Percentiles rank a stretch among this genome's conserved stretches.
These are phyloP conservation scores for Globisporangium sylvaticum DNA, from an alignment of 352 stramenopile genomes.

Conservation along the genomic window DNA sequence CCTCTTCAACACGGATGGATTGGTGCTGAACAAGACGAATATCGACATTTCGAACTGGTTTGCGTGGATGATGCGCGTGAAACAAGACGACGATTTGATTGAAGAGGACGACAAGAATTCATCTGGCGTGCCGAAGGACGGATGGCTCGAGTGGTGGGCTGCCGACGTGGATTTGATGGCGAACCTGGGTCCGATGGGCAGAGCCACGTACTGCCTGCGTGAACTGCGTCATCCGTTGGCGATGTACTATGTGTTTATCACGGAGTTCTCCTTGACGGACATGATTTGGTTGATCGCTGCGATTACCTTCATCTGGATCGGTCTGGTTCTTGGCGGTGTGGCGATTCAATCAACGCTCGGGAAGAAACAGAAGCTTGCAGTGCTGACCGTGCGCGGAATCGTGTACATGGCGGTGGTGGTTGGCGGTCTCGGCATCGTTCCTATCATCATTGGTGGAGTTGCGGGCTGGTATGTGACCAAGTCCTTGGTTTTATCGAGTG, in stretches of 20 bases:
- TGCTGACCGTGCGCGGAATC: constrained; percentile 53
- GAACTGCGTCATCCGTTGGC: constrained; percentile 72
- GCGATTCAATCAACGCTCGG: constrained; percentile 42
- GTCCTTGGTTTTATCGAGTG: constrained; percentile 60
- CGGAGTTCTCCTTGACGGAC: constrained; percentile 49
- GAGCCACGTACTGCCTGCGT: constrained; percentile 74
- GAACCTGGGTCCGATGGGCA: constrained; percentile 59
- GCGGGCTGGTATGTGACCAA: constrained; percentile 58
- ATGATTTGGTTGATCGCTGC: constrained; percentile 43
- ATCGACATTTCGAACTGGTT: constrained; percentile 83
- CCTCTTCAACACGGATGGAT: constrained; percentile 87
- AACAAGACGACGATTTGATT: constrained; percentile 33
- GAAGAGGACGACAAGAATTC: constrained; percentile 30
- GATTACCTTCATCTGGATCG: constrained; percentile 42
- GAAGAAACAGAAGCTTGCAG: constrained; percentile 56
- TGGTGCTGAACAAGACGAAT: constrained; percentile 81
- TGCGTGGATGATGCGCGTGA: constrained; percentile 80
- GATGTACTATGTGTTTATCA: constrained; percentile 83
- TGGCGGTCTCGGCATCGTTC: constrained; percentile 46
- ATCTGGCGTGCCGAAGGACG: constrained; percentile 51
- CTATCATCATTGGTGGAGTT: constrained; percentile 52
- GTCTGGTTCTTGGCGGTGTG: constrained; percentile 55
- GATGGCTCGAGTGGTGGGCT: constrained; percentile 74
- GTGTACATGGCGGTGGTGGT: constrained; percentile 74
- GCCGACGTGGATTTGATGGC: constrained; percentile 69